Evolutionary conservation across 441 rosid genomes (phyloP), one percentile per base, ranked within the genome.

Genomic region (Erodium moschatum): DNA sequence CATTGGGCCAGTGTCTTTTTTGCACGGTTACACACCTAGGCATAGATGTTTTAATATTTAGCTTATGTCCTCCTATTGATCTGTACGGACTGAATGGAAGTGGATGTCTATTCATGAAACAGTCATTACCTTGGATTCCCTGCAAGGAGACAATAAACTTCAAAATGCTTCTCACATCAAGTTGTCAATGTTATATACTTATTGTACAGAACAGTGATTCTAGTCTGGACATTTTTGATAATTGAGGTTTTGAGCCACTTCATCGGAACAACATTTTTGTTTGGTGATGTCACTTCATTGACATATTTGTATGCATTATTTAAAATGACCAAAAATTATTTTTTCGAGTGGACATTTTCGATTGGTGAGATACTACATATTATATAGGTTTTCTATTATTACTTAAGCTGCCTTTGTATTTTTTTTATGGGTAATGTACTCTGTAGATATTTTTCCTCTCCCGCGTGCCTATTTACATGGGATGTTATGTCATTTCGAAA

Each of bases 201-300:
- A 40, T 40, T 8, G 18, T 21, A 6, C 18, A 6, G 62, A 56
- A 56, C 18, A 18, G 24, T 21, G 11, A 56, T 16, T 18, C 24
- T 56, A 18, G 62, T 56, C 3, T 24, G 48, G 64, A n/a, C 13
- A 35, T 65, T 35, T 5, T 48, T 70, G 24, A 56, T 56, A 56
- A 56, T 56, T 56, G 24, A 56, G 61, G 18, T 56, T 5, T 8
- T 56, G 24, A 18, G 21, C 24, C 21, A 56, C 27, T 56, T 18
- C 18, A 56, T 16, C 18, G 62, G 62, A 56, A 56, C 62, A 18
- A 0, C 24, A 56, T 16, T 56, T 56, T 18, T 46, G 9, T 56
- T 56, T 56, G 24, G 18, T 18, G 20, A 15, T 18, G 62, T 16
- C 46, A 42, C 6, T 62, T 40, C 31, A 9, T 67, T 8, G 6